phyloP scores from a whole-genome alignment of 2,329 filamentous ascomycete species.

The Leptographium procerum region DNA sequence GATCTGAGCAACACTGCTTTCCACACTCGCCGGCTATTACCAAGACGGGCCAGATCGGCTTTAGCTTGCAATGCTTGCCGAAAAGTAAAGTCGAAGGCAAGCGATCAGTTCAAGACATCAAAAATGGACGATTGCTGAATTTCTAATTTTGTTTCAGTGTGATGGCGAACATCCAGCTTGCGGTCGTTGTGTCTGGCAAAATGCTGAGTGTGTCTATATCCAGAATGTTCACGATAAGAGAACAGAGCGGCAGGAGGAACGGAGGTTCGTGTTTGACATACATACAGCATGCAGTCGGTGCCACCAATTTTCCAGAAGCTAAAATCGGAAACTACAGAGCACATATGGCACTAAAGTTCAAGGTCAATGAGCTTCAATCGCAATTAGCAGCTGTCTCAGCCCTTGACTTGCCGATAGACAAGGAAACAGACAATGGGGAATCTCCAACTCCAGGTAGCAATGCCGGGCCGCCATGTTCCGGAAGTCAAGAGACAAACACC shows the following conservation, averaged over 20 bases:
- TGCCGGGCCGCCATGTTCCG: neutral
- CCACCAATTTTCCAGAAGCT: too few relatives aligned
- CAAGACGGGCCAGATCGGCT: slow-evolving; percentile 6
- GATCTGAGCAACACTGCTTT: neutral
- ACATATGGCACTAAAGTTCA: slow-evolving; percentile 3
- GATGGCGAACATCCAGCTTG: slow-evolving; percentile 10
- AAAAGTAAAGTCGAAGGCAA: slow-evolving; percentile 9
- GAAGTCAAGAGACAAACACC: slow-evolving; percentile 5
- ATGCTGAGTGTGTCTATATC: slow-evolving; percentile 9
- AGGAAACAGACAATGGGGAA: neutral
- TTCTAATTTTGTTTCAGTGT: neutral
- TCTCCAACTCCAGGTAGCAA: neutral
- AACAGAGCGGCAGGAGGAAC: slow-evolving; percentile 9
- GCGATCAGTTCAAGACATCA: neutral
- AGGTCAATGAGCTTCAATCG: slow-evolving; percentile 14
- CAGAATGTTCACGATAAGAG: slow-evolving; percentile 7
- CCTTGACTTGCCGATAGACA: neutral
- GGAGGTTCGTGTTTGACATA: slow-evolving; percentile 3
- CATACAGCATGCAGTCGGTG: too few relatives aligned
- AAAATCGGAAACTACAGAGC: neutral
- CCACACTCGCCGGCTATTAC: slow-evolving; percentile 3
- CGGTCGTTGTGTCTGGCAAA: slow-evolving; percentile 7
- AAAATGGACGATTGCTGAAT: neutral
- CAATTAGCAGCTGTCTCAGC: slow-evolving; percentile 4
- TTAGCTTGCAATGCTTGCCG: slow-evolving; percentile 10